Evolutionary conservation across 228 moss, liverwort and hornwort genomes (phyloP), one percentile per base, ranked within the genome.

Genomic region (Sphagnum fallax): DNA sequence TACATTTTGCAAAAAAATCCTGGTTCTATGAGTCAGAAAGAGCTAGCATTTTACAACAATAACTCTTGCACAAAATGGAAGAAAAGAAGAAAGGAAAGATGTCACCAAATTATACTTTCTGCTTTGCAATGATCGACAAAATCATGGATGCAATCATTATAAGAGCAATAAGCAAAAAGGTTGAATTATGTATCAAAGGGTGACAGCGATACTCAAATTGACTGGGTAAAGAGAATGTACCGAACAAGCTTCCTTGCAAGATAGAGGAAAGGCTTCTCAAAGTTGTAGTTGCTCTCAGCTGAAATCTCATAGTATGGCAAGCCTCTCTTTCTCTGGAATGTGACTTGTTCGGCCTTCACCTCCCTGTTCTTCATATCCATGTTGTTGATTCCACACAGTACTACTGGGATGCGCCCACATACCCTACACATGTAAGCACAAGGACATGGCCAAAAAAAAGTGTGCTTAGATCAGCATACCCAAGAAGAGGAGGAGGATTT

Each of bases 291-390:
- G 68, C 87, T 89, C 82, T 94, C 91, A 0, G 91, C 94, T 0
- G 94, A 94, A 1, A 94, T 89, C 63, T 94, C 89, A 53, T 94
- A 94, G 66, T 94, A 94, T 87, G 89, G 93, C 49, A 94, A 74
- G 62, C 89, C 89, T 86, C 91, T 94, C 87, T 94, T 91, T 82
- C 91, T 62, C 76, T 94, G 93, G 61, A 94, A 94, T 2, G 93
- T 91, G 9, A 94, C 91, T 69, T 94, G 93, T 81, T 94, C 91
- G 47, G 91, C 93, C 76, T 94, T 94, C 64, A 94, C 93, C 83
- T 94, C 91, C 63, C 93, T 82, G 78, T 94, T 94, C 83, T 91
- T 94, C 50, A 94, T 91, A 61, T 94, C 93, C 15, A 94, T 91
- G 83, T 94, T 94, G 75, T 94, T 32, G 32, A 32, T 94, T 4